Evolutionary conservation across 1,284 basidiomycete species (phyloP).

Genomic region (Apiotrichum veenhuisii): DNA sequence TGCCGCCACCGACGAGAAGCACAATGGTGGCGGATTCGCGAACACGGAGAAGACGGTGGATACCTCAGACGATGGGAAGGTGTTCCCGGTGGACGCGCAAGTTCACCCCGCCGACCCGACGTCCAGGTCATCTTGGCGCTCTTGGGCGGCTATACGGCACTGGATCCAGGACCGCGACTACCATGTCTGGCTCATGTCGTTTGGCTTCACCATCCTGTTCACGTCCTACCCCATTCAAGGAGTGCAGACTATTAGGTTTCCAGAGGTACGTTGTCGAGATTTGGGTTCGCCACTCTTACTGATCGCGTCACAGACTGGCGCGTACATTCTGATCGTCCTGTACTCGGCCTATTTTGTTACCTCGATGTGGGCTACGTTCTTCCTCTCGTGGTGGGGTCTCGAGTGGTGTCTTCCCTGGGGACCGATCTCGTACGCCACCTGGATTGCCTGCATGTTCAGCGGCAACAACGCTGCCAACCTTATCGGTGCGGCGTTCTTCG

Average conservation of each 20-base stretch:
- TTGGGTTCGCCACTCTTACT: too few species aligned
- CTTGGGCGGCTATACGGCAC: not conserved
- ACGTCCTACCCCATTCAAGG: slow-evolving; percentile 19
- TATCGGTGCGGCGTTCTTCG: slow-evolving; percentile 18
- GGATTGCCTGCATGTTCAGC: slow-evolving; percentile 19
- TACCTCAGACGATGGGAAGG: not conserved
- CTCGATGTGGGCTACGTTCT: slow-evolving; percentile 20
- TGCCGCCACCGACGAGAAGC: not conserved
- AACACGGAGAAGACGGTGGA: not conserved
- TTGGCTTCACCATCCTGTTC: not conserved
- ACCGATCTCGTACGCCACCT: slow-evolving; percentile 11
- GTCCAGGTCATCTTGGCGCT: not conserved
- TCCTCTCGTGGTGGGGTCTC: slow-evolving; percentile 18
- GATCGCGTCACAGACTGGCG: slow-evolving; percentile 6
- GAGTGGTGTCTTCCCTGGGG: slow-evolving; percentile 17
- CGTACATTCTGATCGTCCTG: slow-evolving; percentile 20
- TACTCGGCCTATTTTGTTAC: slow-evolving; percentile 16
- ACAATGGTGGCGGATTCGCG: not conserved
- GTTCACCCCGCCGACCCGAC: not conserved
- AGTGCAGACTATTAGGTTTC: slow-evolving; percentile 20
- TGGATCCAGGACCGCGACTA: slow-evolving; percentile 15
- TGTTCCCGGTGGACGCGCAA: not conserved
- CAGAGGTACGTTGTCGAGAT: not conserved
- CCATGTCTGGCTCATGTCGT: slow-evolving; percentile 18
- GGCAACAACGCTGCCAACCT: slow-evolving; percentile 17